A percentile compares a stretch with the other conserved stretches of the same genome.
These are phyloP conservation scores for Penicillium sp. DNA, from an alignment of 2,329 filamentous ascomycete genomes.

Conservation along the genomic window DNA sequence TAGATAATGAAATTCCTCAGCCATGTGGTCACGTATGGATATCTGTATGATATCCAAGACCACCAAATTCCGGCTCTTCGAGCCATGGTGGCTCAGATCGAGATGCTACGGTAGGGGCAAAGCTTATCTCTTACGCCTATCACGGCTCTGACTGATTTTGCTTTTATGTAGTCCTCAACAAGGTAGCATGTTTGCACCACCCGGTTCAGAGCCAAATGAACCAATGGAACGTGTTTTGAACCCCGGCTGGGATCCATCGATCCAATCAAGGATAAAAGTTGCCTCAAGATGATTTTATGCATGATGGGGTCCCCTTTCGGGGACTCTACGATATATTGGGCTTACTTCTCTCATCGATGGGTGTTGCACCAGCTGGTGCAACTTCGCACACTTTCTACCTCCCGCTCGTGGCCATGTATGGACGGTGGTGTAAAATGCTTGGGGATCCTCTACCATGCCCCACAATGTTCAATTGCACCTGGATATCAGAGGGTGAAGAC, in stretches of 20 bases:
- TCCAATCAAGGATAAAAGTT: neutral
- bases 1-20: neutral
- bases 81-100: neutral
- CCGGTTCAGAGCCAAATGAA: neutral
- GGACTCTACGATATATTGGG: neutral
- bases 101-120: neutral
- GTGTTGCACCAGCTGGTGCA: neutral
- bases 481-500: neutral
- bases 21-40: neutral
- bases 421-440: neutral
- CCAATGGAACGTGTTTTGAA: neutral
- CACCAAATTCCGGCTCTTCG: neutral
- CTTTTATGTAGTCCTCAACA: neutral
- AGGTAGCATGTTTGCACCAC: neutral
- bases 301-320: neutral
- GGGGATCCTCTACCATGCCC: neutral
- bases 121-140: neutral
- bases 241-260: neutral
- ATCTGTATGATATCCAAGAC: neutral
- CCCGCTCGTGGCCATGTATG: neutral
- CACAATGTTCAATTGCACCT: neutral
- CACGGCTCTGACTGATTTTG: neutral
- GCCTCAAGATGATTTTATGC: neutral
- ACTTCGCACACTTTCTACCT: neutral
- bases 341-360: neutral